Evolutionary conservation across 352 stramenopile species (phyloP), one percentile per base, ranked within the genome.

Genomic region (Blastocystis sp.): DNA sequence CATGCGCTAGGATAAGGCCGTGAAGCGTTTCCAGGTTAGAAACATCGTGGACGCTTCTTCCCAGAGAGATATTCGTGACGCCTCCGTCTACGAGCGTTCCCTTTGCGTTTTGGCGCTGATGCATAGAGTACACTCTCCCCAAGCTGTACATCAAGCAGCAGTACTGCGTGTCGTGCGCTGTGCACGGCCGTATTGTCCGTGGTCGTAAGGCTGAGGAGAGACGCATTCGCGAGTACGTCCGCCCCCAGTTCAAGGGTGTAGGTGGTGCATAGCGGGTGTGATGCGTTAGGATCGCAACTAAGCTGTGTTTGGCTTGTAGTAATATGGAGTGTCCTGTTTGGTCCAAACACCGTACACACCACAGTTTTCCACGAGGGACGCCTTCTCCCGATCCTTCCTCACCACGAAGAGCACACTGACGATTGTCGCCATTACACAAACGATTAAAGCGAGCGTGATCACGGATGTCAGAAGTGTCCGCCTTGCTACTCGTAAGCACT

Each of bases 121-220:
- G 64, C 9, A 4, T 84, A 88, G 97, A 97, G 91, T 99, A 99
- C 93, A 94, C 95, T 88, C 92, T 99, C 89, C 97, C 97, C 89
- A 99, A 99, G 94, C 95, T 99, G 89, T 99, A 99, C 94, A 97
- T 99, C 91, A 99, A 99, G 95, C 98, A 98, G 95, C 98, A 98
- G 92, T 99, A 99, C 94, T 98, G 95, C 92, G 95, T 99, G 43
- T 96, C 98, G 91, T 96, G 96, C 69, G 97, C 97, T 79, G 97
- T 98, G 87, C 97, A 99, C 93, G 95, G 98, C 92, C 96, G 97
- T 92, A 98, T 99, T 91, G 97, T 99, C 76, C 95, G 97, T 93
- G 96, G 95, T 90, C 95, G 97, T 91, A 98, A 95, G 90, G 92
- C 93, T 38, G 93, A 95, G 89, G 94, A 91, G 87, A 94, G 97